A percentile compares a stretch with the other conserved stretches of the same genome.
Conservation (phyloP, 1,284 basidiomycete genomes). For the Hypsizygus ulmarius region DNA sequence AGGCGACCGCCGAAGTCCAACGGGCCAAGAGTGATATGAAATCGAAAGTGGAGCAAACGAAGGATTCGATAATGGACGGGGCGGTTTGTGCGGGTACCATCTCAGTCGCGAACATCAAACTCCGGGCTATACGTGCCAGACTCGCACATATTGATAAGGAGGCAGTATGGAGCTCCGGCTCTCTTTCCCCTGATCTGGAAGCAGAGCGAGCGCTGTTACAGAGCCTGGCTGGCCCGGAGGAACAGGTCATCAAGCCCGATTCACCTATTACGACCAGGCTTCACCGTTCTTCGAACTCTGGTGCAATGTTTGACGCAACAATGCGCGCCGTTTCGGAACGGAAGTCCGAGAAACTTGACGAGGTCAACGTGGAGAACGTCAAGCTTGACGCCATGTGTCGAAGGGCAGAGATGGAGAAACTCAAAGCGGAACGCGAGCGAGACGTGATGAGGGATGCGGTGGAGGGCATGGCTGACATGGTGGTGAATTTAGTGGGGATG, state of each 20-base stretch:
- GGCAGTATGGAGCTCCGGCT: constrained; percentile 34
- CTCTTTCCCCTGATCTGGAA: constrained; percentile 58
- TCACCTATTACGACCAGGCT: constrained; percentile 61
- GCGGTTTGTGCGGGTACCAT: constrained; percentile 75
- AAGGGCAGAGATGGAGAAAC: constrained; percentile 71
- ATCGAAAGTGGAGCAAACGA: constrained; percentile 65
- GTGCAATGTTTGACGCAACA: constrained; percentile 79
- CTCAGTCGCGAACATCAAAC: constrained; percentile 70
- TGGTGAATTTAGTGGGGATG: constrained; percentile 73
- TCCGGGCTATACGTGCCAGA: constrained; percentile 63
- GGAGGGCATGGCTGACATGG: constrained; percentile 61
- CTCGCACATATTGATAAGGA: constrained; percentile 62
- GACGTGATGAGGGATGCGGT: constrained; percentile 67
- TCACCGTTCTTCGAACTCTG: constrained; percentile 71
- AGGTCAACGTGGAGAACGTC: constrained; percentile 68
- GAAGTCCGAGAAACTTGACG: constrained; percentile 76
- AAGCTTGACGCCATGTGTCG: constrained; percentile 68
- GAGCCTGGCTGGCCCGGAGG: constrained; percentile 69
- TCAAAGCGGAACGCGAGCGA: constrained; percentile 68
- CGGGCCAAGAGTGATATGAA: constrained; percentile 69
- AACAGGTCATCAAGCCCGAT: constrained; percentile 60
- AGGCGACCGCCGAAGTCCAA: constrained; percentile 68
- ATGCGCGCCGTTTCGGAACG: constrained; percentile 80
- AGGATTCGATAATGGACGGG: constrained; percentile 72
- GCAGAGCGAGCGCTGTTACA: constrained; percentile 74